Base-by-base conservation (phyloP, 768 basidiomycete genomes). In the Boletus bicolor region DNA sequence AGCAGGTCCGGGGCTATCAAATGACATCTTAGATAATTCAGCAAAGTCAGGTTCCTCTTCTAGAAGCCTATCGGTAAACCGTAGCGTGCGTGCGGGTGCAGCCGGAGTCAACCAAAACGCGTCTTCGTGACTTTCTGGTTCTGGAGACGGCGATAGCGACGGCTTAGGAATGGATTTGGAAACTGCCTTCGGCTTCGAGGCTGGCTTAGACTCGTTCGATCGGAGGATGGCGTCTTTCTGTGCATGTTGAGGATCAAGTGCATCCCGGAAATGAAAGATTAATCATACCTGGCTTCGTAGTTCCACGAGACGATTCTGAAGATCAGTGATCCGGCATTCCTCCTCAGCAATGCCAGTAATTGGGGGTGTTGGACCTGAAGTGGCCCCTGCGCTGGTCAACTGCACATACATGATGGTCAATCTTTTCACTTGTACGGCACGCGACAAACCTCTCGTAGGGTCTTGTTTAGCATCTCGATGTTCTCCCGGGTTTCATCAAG, bases 81-180 rank as follows among this genome's bases (percentile, higher is more conserved):
- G 81, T 14, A 89, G 73, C 0, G 81, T 82, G 38, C 84, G 83
- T 14, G 77, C 79, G 4, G 70, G 64, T 3, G 78, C 78, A 36
- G 70, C 73, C 7, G 85, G 83, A 0, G 85, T 84, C 32, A 76
- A 79, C 84, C 86, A 87, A 64, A 86, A 84, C 41, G 75, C 76
- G 37, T 83, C 79, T 65, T 87, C 85, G 28, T 79, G 73, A 10
- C 56, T 74, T 64, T 70, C 75, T 46, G 62, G 63, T 46, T 64
- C 59, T 49, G 58, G 64, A 44, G 64, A 57, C 45, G 58, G 66
- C 24, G 64, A 54, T n/a, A 57, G 17, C 32, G 56, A 50, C 19
- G 43, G 55, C 64, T 62, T 65, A 7, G 43, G 28, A 42, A 51
- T 36, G 28, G 50, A 50, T 35, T 61, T 63, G 17, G 58, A 14